Percentiles rank a stretch among this genome's conserved stretches.
These are phyloP conservation scores for Gossypium lobatum DNA, from an alignment of 441 rosid genomes.

Conservation along the genomic window DNA sequence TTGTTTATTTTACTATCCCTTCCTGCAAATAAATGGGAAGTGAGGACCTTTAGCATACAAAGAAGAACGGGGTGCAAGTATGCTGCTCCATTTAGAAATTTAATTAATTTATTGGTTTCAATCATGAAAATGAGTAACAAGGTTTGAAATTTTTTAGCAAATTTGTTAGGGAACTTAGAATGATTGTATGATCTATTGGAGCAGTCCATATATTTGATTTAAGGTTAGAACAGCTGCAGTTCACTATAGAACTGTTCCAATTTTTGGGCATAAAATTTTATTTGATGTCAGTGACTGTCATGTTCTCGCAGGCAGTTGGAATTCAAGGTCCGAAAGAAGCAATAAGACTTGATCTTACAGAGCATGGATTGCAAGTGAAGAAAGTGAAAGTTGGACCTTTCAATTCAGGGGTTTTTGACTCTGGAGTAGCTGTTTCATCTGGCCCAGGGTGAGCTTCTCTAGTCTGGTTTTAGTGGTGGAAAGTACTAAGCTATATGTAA, in stretches of 20 bases:
- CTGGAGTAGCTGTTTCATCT: slow-evolving; percentile 75
- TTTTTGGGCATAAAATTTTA: not conserved
- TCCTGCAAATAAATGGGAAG: not conserved
- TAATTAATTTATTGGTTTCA: not conserved
- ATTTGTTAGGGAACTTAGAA: not conserved
- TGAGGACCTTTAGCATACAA: not conserved
- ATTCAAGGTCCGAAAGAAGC: slow-evolving; percentile 50
- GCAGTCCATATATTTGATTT: not conserved
- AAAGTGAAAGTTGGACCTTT: slow-evolving; percentile 95
- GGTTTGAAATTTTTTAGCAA: not conserved
- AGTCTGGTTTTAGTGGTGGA: not conserved
- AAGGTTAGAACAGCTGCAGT: not conserved
- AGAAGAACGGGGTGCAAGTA: not conserved
- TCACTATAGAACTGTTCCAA: not conserved
- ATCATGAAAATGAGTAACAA: not conserved
- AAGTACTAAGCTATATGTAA: not conserved
- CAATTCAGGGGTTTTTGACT: slow-evolving; percentile 73
- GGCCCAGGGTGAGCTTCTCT: slow-evolving; percentile 46
- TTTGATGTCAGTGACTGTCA: not conserved
- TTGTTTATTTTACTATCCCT: not conserved
- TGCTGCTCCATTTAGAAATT: not conserved
- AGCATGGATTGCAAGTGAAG: slow-evolving; percentile 44
- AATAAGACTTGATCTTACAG: slow-evolving; percentile 64
- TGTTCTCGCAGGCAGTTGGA: slow-evolving; percentile 52
- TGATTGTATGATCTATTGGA: not conserved